Base-by-base conservation (phyloP, 129 eudicot genomes). In the Helichrysum umbraculigerum region DNA sequence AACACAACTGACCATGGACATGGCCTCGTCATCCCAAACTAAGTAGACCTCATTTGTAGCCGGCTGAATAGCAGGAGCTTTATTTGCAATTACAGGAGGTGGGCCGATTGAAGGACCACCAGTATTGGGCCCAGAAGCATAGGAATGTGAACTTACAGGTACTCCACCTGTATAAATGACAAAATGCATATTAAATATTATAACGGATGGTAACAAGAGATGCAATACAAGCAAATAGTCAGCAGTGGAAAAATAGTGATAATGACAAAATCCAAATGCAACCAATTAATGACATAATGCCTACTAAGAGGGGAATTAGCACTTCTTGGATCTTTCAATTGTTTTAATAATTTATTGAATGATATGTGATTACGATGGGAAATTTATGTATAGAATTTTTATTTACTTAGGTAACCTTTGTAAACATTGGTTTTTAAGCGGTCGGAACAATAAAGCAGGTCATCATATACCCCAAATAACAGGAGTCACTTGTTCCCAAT, bases 41-140 rank as follows among this genome's bases (percentile, higher is more conserved):
- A 94, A 78, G 73, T 94, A 94, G 76, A 94, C 99, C 85, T 94
- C 99, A 83, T 93, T 93, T 34, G 84, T 71, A 28, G 96, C 93
- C 63, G 97, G 96, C 81, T 84, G 93, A 68, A 72, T 72, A 59
- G 83, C 92, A 63, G 97, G 96, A 71, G 94, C 91, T 79, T 87
- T 91, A 76, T 94, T 94, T 78, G 99, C 86, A 42, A 94, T 94
- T 47, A 94, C 92, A 20, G 97, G 99, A 50, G 99, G 99, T 7
- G 97, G 99, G 20, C 99, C 99, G 58, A 94, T 91, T 8, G 99
- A 94, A 73, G 99, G 97, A 19, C 97, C 97, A 50, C 90, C 90
- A 11, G 97, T 94, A 85, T 94, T 91, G 33, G 99, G 99, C n/a
- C 97, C 99, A 71, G 99, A 94, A 37, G 99, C 96, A 79, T 94